Conservation (phyloP, 1,139 yeast genomes). For the Blastobotrys elegans region DNA sequence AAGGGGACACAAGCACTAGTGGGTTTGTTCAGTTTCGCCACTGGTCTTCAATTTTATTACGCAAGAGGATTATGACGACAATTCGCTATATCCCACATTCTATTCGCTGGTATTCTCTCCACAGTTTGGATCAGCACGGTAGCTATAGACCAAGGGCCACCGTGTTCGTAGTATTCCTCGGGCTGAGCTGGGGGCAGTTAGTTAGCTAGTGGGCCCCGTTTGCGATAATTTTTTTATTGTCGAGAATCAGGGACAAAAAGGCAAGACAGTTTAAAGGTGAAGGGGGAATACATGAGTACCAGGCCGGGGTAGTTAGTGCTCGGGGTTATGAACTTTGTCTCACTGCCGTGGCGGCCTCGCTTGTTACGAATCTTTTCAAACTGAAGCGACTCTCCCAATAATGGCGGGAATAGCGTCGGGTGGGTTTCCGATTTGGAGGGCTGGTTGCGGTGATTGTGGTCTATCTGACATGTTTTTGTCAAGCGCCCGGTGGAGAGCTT, state of each 20-base stretch:
- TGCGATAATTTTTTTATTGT: conserved; percentile 34
- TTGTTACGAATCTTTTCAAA: conserved; percentile 32
- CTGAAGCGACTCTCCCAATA: conserved; percentile 24
- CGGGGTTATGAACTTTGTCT: conserved; percentile 39
- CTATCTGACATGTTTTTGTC: conserved; percentile 27
- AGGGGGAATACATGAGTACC: conserved; percentile 22
- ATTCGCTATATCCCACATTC: too few species aligned
- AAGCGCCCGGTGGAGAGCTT: conserved; percentile 21
- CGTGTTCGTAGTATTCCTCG: conserved; percentile 32
- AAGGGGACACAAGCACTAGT: conserved; percentile 37
- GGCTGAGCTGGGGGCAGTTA: conserved; percentile 40
- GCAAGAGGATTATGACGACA: too few species aligned
- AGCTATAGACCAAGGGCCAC: conserved; percentile 31
- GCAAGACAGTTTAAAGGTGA: conserved; percentile 2
- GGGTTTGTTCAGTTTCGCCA: conserved; percentile 35
- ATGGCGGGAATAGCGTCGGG: conserved; percentile 34
- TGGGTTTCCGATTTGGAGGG: conserved; percentile 37
- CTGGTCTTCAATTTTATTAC: conserved; percentile 32
- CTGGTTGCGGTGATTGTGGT: conserved; percentile 34
- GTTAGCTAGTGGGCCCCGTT: conserved; percentile 40
- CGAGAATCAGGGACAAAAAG: conserved; percentile 26
- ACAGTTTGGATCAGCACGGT: conserved; percentile 31
- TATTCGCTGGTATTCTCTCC: too few species aligned
- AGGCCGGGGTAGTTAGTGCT: conserved; percentile 37
- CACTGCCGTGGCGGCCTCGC: conserved; percentile 38